These are phyloP conservation scores for Botryotinia convoluta DNA, from an alignment of 2,329 filamentous ascomycete genomes.

Conservation along the genomic window DNA sequence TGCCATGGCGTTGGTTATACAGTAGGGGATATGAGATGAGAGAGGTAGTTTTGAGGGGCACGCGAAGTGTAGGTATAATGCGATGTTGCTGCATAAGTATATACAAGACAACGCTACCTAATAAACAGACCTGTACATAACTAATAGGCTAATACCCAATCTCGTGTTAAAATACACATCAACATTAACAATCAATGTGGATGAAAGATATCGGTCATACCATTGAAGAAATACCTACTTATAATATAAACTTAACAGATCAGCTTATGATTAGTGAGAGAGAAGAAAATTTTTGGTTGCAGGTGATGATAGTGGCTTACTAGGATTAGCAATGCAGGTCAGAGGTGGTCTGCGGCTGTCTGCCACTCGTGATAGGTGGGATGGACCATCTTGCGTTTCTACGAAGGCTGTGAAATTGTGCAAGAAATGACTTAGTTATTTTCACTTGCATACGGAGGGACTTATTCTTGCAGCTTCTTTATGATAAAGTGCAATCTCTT, in stretches of 20 bases:
- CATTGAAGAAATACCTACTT: neutral
- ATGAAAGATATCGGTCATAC: neutral
- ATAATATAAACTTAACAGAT: conserved; percentile 2
- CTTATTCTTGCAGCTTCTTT: neutral
- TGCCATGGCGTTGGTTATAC: conserved; percentile 34
- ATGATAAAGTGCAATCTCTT: neutral
- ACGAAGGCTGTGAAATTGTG: neutral
- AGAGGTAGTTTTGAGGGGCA: neutral
- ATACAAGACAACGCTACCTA: neutral
- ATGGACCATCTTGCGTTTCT: neutral
- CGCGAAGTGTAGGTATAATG: neutral
- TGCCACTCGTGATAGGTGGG: conserved; percentile 8
- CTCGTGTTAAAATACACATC: neutral
- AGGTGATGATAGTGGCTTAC: conserved; percentile 8
- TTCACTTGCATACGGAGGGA: neutral
- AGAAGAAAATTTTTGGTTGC: neutral
- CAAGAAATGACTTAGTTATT: neutral
- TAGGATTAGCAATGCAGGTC: conserved; percentile 9
- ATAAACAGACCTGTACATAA: neutral
- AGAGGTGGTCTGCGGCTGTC: conserved; percentile 6
- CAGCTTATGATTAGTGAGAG: neutral
- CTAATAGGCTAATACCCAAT: neutral
- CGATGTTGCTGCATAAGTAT: neutral
- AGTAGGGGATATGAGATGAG: neutral
- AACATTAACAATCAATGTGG: neutral